Conservation (phyloP, 2,329 filamentous ascomycete species). For the Fusarium sp. region DNA sequence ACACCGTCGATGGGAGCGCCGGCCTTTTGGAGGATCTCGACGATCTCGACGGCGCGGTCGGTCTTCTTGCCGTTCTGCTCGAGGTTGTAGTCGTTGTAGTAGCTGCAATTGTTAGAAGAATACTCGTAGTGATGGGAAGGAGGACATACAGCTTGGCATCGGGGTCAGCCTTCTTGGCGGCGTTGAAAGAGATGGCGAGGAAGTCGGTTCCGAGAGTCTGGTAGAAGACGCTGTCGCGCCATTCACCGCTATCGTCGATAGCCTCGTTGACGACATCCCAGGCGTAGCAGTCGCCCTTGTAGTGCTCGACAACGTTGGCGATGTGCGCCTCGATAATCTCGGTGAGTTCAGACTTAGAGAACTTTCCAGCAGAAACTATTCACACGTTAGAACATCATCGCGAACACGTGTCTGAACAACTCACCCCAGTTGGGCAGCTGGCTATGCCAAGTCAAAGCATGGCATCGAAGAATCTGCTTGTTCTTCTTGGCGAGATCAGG, state of each 20-base stretch:
- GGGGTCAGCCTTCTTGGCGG: constrained; percentile 65
- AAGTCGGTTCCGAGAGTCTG: constrained; percentile 66
- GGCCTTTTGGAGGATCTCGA: constrained; percentile 57
- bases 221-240: constrained; percentile 65
- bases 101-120: constrained; percentile 23
- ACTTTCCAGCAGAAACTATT: constrained; percentile 51
- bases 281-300: constrained; percentile 68
- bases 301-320: constrained; percentile 66
- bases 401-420: neutral
- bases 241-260: constrained; percentile 66
- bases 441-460: constrained; percentile 65
- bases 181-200: constrained; percentile 67
- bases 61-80: constrained; percentile 63
- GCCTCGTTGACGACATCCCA: constrained; percentile 77
- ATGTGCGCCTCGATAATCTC: constrained; percentile 66
- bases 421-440: constrained; percentile 48
- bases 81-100: constrained; percentile 70
- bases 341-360: constrained; percentile 68
- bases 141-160: constrained; percentile 61
- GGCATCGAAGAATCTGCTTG: constrained; percentile 68
- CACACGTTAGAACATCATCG: neutral
- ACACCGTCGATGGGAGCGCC: constrained; percentile 71
- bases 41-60: constrained; percentile 56
- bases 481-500: constrained; percentile 60
- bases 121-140: rapidly evolving